Evolutionary conservation across 129 eudicot genomes (phyloP).

Genomic region (Arctium lappa): DNA sequence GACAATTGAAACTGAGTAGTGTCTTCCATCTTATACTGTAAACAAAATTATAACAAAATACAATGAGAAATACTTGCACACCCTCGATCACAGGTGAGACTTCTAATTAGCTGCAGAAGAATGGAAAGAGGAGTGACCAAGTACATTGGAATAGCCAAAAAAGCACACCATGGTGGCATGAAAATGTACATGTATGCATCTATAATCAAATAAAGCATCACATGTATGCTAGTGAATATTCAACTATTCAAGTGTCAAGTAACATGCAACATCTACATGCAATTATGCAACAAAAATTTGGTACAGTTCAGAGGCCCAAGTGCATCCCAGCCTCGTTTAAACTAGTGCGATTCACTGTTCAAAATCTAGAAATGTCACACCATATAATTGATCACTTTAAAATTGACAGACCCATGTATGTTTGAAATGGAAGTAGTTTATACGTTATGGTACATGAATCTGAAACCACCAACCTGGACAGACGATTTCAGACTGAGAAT

Average conservation of each 20-base stretch:
- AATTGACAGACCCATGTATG: neutral
- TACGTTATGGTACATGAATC: neutral
- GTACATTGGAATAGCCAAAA: neutral
- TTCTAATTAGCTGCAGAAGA: neutral
- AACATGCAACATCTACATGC: no score
- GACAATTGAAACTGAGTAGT: conserved; percentile 93
- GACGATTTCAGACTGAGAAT: neutral
- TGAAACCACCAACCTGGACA: neutral
- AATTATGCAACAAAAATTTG: no score
- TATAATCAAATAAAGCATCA: neutral
- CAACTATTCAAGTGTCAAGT: no score
- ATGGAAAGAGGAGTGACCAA: neutral
- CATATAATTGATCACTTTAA: neutral
- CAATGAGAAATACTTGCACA: conserved; percentile 5
- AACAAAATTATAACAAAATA: conserved; percentile 22
- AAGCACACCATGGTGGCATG: neutral
- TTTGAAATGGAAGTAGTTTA: neutral
- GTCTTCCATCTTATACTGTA: conserved; percentile 99
- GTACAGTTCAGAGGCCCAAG: no score
- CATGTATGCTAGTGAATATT: neutral
- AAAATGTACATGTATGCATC: conserved; percentile 2
- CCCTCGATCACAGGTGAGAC: neutral
- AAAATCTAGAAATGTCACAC: neutral
- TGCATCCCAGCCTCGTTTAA: neutral
- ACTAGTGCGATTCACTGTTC: neutral